Evolutionary conservation across 2,329 filamentous ascomycete genomes (phyloP), one percentile per base, ranked within the genome.

Genomic region (Talaromyces sp.): DNA sequence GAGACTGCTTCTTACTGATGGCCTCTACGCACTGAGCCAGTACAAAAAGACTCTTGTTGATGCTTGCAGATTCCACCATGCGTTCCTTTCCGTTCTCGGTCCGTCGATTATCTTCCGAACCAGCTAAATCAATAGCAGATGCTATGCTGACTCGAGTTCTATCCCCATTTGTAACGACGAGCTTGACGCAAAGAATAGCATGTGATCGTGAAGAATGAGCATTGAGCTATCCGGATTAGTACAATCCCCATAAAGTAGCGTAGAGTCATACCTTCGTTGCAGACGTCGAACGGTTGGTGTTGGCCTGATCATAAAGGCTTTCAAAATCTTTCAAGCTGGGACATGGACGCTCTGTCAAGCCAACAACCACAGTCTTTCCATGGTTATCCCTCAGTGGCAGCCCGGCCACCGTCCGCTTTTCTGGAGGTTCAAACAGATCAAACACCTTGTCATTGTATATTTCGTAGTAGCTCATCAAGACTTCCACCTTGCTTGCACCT

Each of bases 361-460:
- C 93, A 54, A 94, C 90, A 24, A 97, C 92, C 22, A 93, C 86
- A 0, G 92, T 96, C 80, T 91, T 95, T 68, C 91, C 92, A 70
- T 90, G 89, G 73, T 93, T 93, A 73, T 97, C 93, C 31, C 93
- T 86, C 27, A 97, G 86, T 1, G 91, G 91, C 31, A 97, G 81
- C 0, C 93, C 93, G 0, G 90, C 86, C 1, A 91, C 82, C 0
- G 90, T 93, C 60, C 95, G 90, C 81, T 93, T 96, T 76, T 97
- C 93, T 0, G 89, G 90, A 0, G 92, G 84, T 75, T 97, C 91
- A 70, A 97, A 92, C 37, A 97, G 82, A 75, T 97, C 93, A 73
- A 89, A 97, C 22, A 97, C 93, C 75, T 94, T 94, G 81, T 97
- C 93, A 76, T 96, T 97, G 80, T 97, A 97, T 70, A 97, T 97